Evolutionary conservation across 257 asterid species (phyloP).

Genomic region (Gardenia jasminoides): DNA sequence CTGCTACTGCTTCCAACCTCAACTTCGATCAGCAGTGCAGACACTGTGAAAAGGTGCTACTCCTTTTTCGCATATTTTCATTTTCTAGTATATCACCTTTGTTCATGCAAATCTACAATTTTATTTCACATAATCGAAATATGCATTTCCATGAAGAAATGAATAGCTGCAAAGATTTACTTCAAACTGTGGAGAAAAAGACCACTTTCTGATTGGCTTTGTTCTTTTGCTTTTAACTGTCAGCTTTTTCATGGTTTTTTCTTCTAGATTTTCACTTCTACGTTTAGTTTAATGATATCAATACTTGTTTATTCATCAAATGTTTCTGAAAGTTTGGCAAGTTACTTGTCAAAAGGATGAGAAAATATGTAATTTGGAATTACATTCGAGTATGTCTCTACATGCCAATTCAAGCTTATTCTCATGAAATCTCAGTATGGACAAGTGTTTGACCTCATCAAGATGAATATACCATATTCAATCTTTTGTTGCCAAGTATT

Average conservation of each 20-base stretch:
- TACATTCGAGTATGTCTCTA: neutral
- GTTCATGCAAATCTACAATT: no score
- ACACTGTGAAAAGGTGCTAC: slow-evolving; percentile 88
- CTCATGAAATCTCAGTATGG: neutral
- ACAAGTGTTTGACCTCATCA: neutral
- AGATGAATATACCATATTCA: neutral
- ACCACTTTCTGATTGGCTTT: neutral
- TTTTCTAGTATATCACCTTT: neutral
- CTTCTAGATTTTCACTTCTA: neutral
- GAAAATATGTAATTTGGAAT: neutral
- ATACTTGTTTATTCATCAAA: neutral
- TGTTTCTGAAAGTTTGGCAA: neutral
- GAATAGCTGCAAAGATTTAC: neutral
- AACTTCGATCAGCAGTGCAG: slow-evolving; percentile 83
- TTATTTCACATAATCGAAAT: slow-evolving; percentile 2
- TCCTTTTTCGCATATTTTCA: neutral
- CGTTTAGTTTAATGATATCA: neutral
- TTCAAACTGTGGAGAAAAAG: neutral
- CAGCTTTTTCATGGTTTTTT: neutral
- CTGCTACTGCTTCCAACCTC: slow-evolving; percentile 72
- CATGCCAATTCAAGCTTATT: neutral
- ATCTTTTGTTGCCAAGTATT: neutral
- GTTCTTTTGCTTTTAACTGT: neutral
- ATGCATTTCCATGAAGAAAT: neutral
- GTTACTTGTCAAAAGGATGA: neutral